Conservation (phyloP, 73 alveolate species). For the Durusdinium trenchii region DNA sequence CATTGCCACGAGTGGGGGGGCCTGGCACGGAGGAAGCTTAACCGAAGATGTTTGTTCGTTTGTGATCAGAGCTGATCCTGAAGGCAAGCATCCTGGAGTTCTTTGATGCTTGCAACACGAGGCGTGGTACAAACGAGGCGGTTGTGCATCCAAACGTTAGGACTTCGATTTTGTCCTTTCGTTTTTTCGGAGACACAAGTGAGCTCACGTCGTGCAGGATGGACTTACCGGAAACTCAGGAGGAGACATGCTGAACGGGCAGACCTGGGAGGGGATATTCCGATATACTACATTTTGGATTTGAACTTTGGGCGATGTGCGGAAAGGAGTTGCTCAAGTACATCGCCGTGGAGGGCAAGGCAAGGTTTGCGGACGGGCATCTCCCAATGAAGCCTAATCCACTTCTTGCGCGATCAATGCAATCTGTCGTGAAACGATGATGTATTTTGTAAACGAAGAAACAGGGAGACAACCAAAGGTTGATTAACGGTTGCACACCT, state of each 20-base stretch:
- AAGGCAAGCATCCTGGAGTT: slow-evolving; percentile 48
- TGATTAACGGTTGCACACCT: no score
- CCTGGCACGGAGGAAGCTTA: not conserved
- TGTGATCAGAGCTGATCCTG: not conserved
- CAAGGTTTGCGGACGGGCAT: no score
- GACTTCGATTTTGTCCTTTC: not conserved
- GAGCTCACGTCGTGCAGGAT: slow-evolving; percentile 38
- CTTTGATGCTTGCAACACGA: slow-evolving; percentile 82
- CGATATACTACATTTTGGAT: not conserved
- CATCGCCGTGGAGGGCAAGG: slow-evolving; percentile 36
- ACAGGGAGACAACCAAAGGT: no score
- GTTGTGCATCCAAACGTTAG: not conserved
- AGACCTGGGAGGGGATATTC: not conserved
- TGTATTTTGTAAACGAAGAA: no score
- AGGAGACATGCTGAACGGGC: not conserved
- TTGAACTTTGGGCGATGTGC: not conserved
- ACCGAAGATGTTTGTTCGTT: not conserved
- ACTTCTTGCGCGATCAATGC: no score
- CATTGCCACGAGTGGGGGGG: slow-evolving; percentile 53
- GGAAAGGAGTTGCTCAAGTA: slow-evolving; percentile 44
- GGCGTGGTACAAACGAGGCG: not conserved
- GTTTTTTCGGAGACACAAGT: not conserved
- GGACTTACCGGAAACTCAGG: slow-evolving; percentile 78
- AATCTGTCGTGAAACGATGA: no score
- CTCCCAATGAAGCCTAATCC: no score